Evolutionary conservation across 805 yeast genomes (phyloP), one percentile per base, ranked within the genome.

Genomic region (Saccharomyces paradoxus): DNA sequence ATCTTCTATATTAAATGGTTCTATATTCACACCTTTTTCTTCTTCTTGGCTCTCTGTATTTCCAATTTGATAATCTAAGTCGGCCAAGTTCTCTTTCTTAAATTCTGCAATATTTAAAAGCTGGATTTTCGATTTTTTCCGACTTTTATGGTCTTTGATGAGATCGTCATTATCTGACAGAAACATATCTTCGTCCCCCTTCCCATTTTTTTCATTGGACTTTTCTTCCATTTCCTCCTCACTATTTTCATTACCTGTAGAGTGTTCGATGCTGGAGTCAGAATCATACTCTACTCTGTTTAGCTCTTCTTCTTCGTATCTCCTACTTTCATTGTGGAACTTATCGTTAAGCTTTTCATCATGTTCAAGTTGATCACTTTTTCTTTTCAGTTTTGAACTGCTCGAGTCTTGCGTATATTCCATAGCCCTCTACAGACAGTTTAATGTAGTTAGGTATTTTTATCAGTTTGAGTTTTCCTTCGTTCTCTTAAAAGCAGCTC

Each of bases 1-100:
- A 31, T 77, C 72, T 9, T 74, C 65, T 41, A 82, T 60, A 63
- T 77, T 73, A 62, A 82, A 82, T 0, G 82, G 77, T 58, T 82
- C 87, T 0, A 81, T 59, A 53, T 71, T 69, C 9, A 77, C 59
- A 14, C 53, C 63, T 24, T 56, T 58, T 2, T 56, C 62, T 28
- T 60, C 60, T 14, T 63, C 60, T 2, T 59, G 61, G 58, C 24
- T 59, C 53, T 9, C 30, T 56, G 22, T 6, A 10, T 37, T 37
- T 2, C 7, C 44, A 17, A 37, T 21, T 5, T 21, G 5, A 37
- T 6, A 8, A 17, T 37, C 24, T 21, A 37, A 17, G 10, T 17
- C 44, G 6, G 12, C 44, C 24, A 37, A 17, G 12, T 37, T 37
- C 17, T 37, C 44, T 8, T 37, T 37, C 22, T 21, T 37, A 12